phyloP scores from a whole-genome alignment of 2,329 filamentous ascomycete species.

The Cercospora sojina region DNA sequence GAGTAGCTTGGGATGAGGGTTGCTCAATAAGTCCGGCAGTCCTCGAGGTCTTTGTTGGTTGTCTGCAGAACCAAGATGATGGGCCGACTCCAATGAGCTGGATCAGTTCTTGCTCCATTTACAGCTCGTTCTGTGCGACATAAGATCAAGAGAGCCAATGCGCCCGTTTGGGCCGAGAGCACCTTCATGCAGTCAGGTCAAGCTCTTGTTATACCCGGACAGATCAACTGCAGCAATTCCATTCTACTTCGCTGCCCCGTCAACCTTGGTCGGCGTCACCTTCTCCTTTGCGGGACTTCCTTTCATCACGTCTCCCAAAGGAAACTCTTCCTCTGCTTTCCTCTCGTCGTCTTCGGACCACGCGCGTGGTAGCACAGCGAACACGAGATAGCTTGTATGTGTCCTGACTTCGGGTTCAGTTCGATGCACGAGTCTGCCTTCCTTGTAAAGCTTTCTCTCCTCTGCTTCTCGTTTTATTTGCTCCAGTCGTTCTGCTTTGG shows the following conservation, averaged over 20 bases:
- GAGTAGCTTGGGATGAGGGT: background rate
- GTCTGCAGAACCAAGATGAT: background rate
- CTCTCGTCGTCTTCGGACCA: conserved; percentile 84
- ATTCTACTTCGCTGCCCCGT: background rate
- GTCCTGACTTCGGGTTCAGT: conserved; percentile 88
- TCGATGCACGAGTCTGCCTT: conserved; percentile 75
- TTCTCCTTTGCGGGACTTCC: conserved; percentile 10
- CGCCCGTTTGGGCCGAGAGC: background rate
- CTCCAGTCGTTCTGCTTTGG: conserved; percentile 34
- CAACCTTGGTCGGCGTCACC: conserved; percentile 6
- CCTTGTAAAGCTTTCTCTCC: conserved; percentile 62
- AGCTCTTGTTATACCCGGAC: background rate
- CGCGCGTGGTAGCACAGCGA: conserved; percentile 81
- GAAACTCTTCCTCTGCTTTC: conserved; percentile 32
- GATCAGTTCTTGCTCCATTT: background rate
- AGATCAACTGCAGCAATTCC: background rate
- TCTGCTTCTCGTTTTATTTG: conserved; percentile 39
- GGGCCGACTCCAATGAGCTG: background rate
- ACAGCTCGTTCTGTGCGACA: background rate
- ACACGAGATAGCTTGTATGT: conserved; percentile 95
- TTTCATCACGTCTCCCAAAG: conserved; percentile 25
- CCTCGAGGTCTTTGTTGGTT: background rate
- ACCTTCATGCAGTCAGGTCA: background rate
- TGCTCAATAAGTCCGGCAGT: background rate
- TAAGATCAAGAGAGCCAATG: background rate